These are phyloP conservation scores for Cornus suecica DNA, from an alignment of 148 eudicot genomes.

Conservation along the genomic window DNA sequence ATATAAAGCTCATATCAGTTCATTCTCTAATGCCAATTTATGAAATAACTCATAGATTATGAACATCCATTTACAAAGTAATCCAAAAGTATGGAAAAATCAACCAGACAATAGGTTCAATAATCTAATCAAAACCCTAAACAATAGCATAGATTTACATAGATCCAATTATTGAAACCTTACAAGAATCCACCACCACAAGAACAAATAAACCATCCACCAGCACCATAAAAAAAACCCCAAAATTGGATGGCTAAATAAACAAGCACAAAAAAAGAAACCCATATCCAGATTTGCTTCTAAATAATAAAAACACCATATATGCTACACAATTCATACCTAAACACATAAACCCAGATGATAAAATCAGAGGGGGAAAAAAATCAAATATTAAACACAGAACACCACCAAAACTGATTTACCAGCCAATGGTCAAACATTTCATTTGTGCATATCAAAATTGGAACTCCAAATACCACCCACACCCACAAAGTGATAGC, in stretches of 20 bases:
- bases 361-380: neutral
- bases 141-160: neutral
- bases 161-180: neutral
- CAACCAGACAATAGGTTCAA: neutral
- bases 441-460: neutral
- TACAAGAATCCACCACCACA: neutral
- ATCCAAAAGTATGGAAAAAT: neutral
- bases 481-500: neutral
- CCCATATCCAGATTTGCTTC: no score
- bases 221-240: no score
- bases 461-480: neutral
- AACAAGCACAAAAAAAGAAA: no score
- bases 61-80: neutral
- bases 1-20: neutral
- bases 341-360: neutral
- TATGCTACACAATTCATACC: no score
- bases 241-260: no score
- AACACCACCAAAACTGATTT: neutral
- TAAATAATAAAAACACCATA: no score
- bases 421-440: neutral
- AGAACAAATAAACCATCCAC: neutral
- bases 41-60: neutral
- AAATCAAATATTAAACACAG: neutral
- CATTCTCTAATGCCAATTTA: neutral
- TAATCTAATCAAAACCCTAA: neutral